Base-by-base conservation (phyloP, 345 rosid genomes). In the Citrus hindsii region DNA sequence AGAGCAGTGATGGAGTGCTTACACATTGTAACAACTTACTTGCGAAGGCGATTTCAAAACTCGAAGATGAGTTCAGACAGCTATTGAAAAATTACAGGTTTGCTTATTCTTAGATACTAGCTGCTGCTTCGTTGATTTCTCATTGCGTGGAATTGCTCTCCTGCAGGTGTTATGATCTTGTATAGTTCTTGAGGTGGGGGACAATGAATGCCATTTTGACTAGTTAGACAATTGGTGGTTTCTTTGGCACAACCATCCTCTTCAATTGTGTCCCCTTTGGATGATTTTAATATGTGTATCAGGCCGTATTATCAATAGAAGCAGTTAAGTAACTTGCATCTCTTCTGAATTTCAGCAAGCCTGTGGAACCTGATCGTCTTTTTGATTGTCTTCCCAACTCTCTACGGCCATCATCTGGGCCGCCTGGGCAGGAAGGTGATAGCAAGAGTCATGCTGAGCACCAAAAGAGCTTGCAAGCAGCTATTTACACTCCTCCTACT, bases 21-120 rank as follows among this genome's bases (percentile, higher is more conserved):
- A 88, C 72, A 59, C 97, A 97, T 79, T 89, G 93, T 72, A 90
- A 86, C 62, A 87, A 74, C 73, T 86, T 97, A 68, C 97, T 94
- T 22, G 80, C 93, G 12, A 97, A 91, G 83, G 98, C 97, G 71
- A 82, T 94, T 37, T 88, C 90, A 40, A 97, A 94, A 89, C 90
- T 97, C 19, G 98, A 97, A 76, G 99, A 93, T 1, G 99, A 97
- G 91, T 97, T 94, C 83, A 92, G 87, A 78, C 84, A 83, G 82
- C 88, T 97, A 28, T 83, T 97, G 27, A 63, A 86, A 32, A 94
- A 92, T 82, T 91, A 93, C 94, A 96, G 99, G 99, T 94, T 70
- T 63, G 19, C 22, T 61, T 35, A n/a, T 24, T 24, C 3, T n/a
- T 38, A 6, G 60, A 24, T 12, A 0, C 51, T 46, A 53, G 21